Evolutionary conservation across 345 rosid genomes (phyloP).

Genomic region (Eucalyptus tenuipes): DNA sequence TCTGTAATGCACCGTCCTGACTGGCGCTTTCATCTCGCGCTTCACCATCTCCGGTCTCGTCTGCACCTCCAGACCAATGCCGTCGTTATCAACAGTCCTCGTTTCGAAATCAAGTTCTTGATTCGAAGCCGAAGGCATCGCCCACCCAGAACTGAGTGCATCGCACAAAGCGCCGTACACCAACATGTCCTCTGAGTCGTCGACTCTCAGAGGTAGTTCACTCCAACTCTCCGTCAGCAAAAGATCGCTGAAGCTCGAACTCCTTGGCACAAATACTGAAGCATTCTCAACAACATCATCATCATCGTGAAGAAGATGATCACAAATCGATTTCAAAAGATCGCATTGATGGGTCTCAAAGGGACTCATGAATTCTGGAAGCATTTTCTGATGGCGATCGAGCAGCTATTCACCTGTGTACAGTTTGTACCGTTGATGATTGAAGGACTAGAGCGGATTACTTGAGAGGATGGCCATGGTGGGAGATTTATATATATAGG

Average conservation of each 20-base stretch:
- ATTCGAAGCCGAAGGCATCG: neutral
- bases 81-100: neutral
- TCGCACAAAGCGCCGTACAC: slow-evolving; percentile 13
- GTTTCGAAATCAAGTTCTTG: neutral
- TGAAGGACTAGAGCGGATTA: neutral
- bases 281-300: neutral
- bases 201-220: slow-evolving; percentile 15
- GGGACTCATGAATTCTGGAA: neutral
- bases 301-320: neutral
- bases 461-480: neutral
- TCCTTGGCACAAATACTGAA: neutral
- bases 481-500: neutral
- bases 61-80: neutral
- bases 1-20: slow-evolving; percentile 12
- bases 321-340: neutral
- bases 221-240: slow-evolving; percentile 21
- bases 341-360: neutral
- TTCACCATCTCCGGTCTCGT: neutral
- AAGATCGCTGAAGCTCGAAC: slow-evolving; percentile 16
- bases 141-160: slow-evolving; percentile 19
- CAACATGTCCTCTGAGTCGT: slow-evolving; percentile 29
- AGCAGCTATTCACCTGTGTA: neutral
- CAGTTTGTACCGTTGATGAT: neutral
- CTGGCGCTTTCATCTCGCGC: neutral
- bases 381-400: neutral